These are phyloP conservation scores for Rosa rugosa DNA, from an alignment of 306 rosid species.

Conservation along the genomic window DNA sequence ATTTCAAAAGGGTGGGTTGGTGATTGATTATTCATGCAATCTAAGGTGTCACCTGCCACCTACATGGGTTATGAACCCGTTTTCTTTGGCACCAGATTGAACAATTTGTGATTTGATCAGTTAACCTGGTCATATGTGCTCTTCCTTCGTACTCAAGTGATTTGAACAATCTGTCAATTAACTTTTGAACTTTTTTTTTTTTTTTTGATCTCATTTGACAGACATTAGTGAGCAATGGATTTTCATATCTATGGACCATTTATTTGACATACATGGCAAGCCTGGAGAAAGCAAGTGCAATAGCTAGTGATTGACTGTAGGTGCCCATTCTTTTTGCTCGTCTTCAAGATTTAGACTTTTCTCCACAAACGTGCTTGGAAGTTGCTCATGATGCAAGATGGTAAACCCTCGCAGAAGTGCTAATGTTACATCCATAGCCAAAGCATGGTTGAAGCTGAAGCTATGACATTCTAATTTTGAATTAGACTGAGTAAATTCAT, in stretches of 20 bases:
- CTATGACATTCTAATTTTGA: conserved; percentile 9
- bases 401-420: conserved; percentile 17
- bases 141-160: no score
- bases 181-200: conserved; percentile 5
- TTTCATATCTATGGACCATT: conserved; percentile 88
- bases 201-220: conserved; percentile 44
- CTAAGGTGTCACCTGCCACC: background rate
- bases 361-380: conserved; percentile 18
- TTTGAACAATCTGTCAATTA: background rate
- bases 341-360: conserved; percentile 13
- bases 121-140: background rate
- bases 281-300: conserved; percentile 56
- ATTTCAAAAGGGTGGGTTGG: background rate
- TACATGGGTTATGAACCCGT: background rate
- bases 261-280: conserved; percentile 93
- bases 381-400: conserved; percentile 12
- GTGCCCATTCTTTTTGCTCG: conserved; percentile 14
- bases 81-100: background rate
- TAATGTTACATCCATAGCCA: conserved; percentile 14
- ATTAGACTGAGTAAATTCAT: conserved; percentile 4
- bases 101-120: background rate
- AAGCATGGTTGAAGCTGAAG: conserved; percentile 15
- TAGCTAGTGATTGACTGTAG: conserved; percentile 33
- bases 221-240: conserved; percentile 93
- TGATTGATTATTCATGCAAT: background rate